Evolutionary conservation across 305 asterid genomes (phyloP), one percentile per base, ranked within the genome.

Genomic region (Rubia tinctorum): DNA sequence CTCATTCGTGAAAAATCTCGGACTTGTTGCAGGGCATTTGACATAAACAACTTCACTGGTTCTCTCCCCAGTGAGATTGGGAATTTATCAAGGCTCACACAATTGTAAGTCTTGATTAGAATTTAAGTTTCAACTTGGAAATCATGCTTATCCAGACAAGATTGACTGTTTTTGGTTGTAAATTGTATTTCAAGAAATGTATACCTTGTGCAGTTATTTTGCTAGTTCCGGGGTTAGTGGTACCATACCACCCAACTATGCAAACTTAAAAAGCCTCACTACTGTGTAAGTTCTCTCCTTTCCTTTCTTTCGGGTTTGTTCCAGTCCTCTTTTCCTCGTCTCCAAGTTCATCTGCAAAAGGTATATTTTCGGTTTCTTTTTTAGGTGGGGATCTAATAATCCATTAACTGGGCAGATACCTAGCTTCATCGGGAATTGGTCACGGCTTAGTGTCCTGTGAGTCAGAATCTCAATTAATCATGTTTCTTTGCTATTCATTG

Each of bases 21-120:
- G 2, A 66, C 53, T 20, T 20, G 3, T 66, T n/a, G 78, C 85
- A 91, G 97, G 76, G 74, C 76, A 72, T 42, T 89, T 74, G 78
- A 88, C 76, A 78, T 88, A 72, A 90, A 92, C 85, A 89, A 86
- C 86, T 92, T 94, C 88, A 86, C 90, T 42, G 97, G 97, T 13
- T 78, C 91, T 76, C 82, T 92, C 67, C 98, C 95, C 53, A 15
- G 83, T 23, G 90, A 86, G 73, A 82, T 92, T 62, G 97, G 91
- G 56, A 82, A 83, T 71, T 86, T 87, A 77, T 69, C 86, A 51
- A 85, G 71, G 71, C 77, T 65, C 69, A 65, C 69, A 39, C 69
- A 65, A 18, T 23, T 91, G 97, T 91, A 82, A 65, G 69, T 65
- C 22, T 40, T 65, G 69, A 40, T 65, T 65, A 39, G 15, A 42